Conservation (phyloP, 23 red algal genomes). For the Chondrus crispus region DNA sequence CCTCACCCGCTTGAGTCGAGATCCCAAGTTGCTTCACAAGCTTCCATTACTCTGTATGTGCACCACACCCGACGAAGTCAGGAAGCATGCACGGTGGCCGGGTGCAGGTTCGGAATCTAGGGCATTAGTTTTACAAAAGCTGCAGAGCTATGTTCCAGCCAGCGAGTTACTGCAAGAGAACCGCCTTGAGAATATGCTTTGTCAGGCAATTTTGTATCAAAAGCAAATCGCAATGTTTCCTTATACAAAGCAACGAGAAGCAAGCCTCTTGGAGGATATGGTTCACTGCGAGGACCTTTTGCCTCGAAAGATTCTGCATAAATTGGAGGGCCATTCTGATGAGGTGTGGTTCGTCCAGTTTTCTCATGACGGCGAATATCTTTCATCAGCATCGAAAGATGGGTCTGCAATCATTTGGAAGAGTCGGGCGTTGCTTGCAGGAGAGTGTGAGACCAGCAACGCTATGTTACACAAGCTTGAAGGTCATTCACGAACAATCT, state of each 20-base stretch:
- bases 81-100: conserved; percentile 69
- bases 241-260: conserved; percentile 60
- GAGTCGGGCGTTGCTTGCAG: conserved; percentile 9
- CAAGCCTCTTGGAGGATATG: conserved; percentile 89
- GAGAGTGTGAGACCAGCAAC: conserved; percentile 23
- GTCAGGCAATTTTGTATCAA: conserved; percentile 76
- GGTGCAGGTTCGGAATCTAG: conserved; percentile 46
- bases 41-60: conserved; percentile 78
- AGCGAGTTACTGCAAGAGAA: conserved; percentile 64
- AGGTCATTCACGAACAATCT: conserved; percentile 75
- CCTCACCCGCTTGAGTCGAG: conserved; percentile 46
- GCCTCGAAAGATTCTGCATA: conserved; percentile 54
- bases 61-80: conserved; percentile 61
- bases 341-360: conserved; percentile 99
- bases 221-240: conserved; percentile 74
- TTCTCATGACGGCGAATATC: conserved; percentile 80
- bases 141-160: conserved; percentile 70
- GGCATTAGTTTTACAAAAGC: conserved; percentile 42
- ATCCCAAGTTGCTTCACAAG: conserved; percentile 67
- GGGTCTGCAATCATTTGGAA: conserved; percentile 71
- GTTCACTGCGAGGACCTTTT: conserved; percentile 67
- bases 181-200: conserved; percentile 74
- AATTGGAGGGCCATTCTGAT: conserved; percentile 64
- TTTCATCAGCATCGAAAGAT: conserved; percentile 86
- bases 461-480: conserved; percentile 56